Conservation (phyloP, 2,329 filamentous ascomycete genomes). For the Phaeosphaeriaceae sp. region DNA sequence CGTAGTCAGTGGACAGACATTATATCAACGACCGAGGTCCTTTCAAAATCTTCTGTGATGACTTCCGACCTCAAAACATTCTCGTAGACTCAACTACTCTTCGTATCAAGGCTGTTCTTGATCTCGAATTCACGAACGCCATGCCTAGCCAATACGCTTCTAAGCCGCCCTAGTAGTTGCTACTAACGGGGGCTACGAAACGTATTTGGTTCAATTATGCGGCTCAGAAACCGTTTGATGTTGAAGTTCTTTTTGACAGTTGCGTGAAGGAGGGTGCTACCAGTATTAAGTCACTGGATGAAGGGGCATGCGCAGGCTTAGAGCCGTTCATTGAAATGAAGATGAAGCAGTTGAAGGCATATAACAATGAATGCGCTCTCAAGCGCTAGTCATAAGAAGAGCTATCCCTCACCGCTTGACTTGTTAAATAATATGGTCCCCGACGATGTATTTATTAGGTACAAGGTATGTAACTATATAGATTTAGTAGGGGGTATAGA, state of each 20-base stretch:
- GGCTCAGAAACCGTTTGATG: constrained; percentile 44
- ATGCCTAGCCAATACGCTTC: constrained; percentile 50
- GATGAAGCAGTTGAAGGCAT: constrained; percentile 18
- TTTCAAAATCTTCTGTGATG: constrained; percentile 51
- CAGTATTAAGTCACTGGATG: constrained; percentile 13
- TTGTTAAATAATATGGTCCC: too few relatives aligned
- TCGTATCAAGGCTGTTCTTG: constrained; percentile 47
- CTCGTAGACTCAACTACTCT: constrained; percentile 46
- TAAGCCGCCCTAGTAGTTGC: constrained; percentile 51
- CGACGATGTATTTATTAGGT: too few relatives aligned
- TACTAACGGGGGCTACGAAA: constrained; percentile 36
- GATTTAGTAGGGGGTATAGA: too few relatives aligned
- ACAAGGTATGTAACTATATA: too few relatives aligned
- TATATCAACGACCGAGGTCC: constrained; percentile 38
- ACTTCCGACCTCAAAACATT: constrained; percentile 50
- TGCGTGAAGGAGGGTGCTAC: constrained; percentile 9
- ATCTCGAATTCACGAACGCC: constrained; percentile 52
- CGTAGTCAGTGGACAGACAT: constrained; percentile 17
- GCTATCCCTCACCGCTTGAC: too few relatives aligned
- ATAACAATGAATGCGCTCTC: constrained; percentile 14
- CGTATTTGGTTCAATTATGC: constrained; percentile 50
- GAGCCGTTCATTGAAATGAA: constrained; percentile 14
- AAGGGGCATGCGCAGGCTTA: constrained; percentile 2
- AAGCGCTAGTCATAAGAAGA: too few relatives aligned
- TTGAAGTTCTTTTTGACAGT: constrained; percentile 44